Percentiles rank a stretch among this genome's conserved stretches.
Evolutionary conservation across 1,139 yeast genomes (phyloP).

Genomic region (Saccharomyces hybrid): DNA sequence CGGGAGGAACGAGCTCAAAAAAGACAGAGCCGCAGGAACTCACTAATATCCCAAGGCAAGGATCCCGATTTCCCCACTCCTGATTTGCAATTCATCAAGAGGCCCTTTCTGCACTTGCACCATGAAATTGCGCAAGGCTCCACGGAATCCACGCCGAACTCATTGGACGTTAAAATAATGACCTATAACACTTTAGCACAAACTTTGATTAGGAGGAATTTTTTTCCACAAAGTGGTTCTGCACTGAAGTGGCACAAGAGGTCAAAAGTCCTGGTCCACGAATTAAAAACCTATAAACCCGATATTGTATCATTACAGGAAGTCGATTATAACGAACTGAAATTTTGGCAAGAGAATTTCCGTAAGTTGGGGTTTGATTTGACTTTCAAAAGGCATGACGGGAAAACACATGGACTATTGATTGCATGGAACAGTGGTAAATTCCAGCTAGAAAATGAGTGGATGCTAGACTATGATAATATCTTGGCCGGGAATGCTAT

Average conservation of each 20-base stretch:
- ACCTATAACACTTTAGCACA: conserved; percentile 76
- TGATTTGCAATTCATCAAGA: conserved; percentile 2
- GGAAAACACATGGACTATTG: conserved; percentile 68
- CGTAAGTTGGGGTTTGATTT: conserved; percentile 45
- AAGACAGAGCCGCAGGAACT: not conserved
- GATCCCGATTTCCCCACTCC: conserved; percentile 4
- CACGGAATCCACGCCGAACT: not conserved
- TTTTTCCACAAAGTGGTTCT: conserved; percentile 77
- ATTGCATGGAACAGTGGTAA: conserved; percentile 43
- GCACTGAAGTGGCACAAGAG: conserved; percentile 77
- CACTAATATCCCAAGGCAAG: conserved; percentile 1
- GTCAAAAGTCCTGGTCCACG: conserved; percentile 54
- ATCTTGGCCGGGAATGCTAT: conserved; percentile 34
- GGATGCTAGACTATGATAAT: conserved; percentile 47
- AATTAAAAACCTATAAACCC: conserved; percentile 56
- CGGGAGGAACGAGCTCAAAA: not conserved
- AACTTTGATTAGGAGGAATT: conserved; percentile 62
- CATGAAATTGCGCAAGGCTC: not conserved
- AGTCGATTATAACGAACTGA: conserved; percentile 46
- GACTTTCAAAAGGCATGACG: conserved; percentile 45
- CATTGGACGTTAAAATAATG: conserved; percentile 40
- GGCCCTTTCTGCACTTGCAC: conserved; percentile 2
- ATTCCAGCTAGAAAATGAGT: conserved; percentile 40
- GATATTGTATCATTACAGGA: conserved; percentile 78
- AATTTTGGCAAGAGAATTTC: conserved; percentile 51